Percentiles rank a stretch among this genome's conserved stretches.
These are phyloP conservation scores for Mycena galopus DNA, from an alignment of 768 basidiomycete species.

Conservation along the genomic window DNA sequence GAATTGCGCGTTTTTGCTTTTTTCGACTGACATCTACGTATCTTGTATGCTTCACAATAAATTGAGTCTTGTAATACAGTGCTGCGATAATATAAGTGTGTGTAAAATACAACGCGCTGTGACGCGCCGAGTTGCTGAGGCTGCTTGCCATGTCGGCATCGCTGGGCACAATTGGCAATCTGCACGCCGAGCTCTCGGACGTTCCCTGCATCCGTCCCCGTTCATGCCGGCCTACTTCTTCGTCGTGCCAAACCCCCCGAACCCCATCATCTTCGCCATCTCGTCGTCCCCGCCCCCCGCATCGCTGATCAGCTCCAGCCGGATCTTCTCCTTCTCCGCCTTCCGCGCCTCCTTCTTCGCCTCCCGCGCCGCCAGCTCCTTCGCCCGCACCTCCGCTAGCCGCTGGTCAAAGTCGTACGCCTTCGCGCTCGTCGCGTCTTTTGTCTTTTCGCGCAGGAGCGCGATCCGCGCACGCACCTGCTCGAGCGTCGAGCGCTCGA, in stretches of 20 bases:
- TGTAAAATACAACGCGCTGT: constrained; percentile 45
- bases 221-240: too few relatives aligned
- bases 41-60: not conserved
- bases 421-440: constrained; percentile 84
- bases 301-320: constrained; percentile 71
- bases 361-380: constrained; percentile 74
- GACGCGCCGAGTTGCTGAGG: too few relatives aligned
- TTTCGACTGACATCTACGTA: not conserved
- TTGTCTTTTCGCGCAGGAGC: constrained; percentile 87
- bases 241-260: constrained; percentile 89
- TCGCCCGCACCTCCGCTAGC: constrained; percentile 82
- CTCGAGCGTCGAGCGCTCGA: constrained; percentile 90
- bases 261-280: constrained; percentile 91
- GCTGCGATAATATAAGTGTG: constrained; percentile 38
- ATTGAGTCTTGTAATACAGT: constrained; percentile 46
- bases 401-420: constrained; percentile 96
- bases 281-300: constrained; percentile 67
- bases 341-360: constrained; percentile 86
- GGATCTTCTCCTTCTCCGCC: constrained; percentile 79
- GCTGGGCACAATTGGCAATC: too few relatives aligned
- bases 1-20: not conserved
- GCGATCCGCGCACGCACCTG: constrained; percentile 96
- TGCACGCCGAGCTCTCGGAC: too few relatives aligned
- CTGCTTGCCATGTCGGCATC: too few relatives aligned
- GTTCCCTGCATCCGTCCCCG: too few relatives aligned